A percentile compares a stretch with the other conserved stretches of the same genome.
phyloP scores from a whole-genome alignment of 805 yeast species.

The Saccharomycopsis javanensis region DNA sequence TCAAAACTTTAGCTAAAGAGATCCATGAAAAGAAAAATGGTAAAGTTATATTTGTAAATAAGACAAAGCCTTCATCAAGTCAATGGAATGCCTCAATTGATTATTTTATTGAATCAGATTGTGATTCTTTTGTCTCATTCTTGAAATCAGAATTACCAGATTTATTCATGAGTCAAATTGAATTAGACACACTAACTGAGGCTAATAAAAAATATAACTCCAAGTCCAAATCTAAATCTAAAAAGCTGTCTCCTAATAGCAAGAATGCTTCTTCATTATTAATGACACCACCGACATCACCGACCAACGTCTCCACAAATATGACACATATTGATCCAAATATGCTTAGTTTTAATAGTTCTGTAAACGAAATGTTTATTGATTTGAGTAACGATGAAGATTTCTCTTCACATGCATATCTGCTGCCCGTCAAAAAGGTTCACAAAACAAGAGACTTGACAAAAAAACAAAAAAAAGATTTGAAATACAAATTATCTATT shows the following conservation, averaged over 20 bases:
- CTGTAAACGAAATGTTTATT: background rate
- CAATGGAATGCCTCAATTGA: conserved; percentile 69
- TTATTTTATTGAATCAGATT: conserved; percentile 68
- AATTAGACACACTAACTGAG: conserved; percentile 22
- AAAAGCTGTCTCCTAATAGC: background rate
- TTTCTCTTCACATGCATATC: background rate
- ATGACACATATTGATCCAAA: background rate
- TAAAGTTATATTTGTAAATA: conserved; percentile 65
- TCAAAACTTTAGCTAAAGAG: conserved; percentile 52
- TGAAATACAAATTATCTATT: background rate
- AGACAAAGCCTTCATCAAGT: conserved; percentile 47
- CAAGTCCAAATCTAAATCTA: background rate
- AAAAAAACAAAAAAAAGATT: background rate
- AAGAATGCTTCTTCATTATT: background rate
- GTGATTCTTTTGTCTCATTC: conserved; percentile 68
- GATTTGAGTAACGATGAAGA: background rate
- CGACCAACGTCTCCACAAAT: background rate
- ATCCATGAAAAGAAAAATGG: conserved; percentile 71
- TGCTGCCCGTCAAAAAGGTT: conserved; percentile 8
- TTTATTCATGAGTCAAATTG: conserved; percentile 47
- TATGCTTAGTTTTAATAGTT: background rate
- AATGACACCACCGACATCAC: conserved; percentile 19
- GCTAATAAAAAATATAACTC: conserved; percentile 3
- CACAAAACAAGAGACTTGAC: background rate
- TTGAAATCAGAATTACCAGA: conserved; percentile 48